A percentile compares a stretch with the other conserved stretches of the same genome.
Evolutionary conservation across 345 rosid genomes (phyloP).

Genomic region (Acer saccharum): DNA sequence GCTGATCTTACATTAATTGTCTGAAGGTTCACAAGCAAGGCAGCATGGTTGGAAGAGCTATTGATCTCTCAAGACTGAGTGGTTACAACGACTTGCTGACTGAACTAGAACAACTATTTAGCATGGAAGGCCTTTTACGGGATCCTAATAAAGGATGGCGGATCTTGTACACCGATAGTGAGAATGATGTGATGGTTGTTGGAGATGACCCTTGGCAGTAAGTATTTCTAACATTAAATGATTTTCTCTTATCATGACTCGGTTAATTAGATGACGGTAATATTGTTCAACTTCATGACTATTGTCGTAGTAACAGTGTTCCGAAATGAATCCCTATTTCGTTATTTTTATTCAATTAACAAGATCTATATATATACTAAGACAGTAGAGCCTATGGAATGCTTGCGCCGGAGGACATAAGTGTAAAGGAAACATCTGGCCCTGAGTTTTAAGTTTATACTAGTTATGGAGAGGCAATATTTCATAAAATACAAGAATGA

Average conservation of each 20-base stretch:
- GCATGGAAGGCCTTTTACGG: slow-evolving; percentile 81
- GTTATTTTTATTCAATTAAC: neutral
- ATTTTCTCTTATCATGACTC: neutral
- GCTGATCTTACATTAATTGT: slow-evolving; percentile 12
- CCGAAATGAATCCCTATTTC: neutral
- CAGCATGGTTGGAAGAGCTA: slow-evolving; percentile 87
- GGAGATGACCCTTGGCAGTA: slow-evolving; percentile 99
- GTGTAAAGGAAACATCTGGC: neutral
- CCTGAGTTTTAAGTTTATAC: neutral
- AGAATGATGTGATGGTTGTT: slow-evolving; percentile 90
- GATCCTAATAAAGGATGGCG: slow-evolving; percentile 86
- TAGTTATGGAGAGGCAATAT: neutral
- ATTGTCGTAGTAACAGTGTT: neutral
- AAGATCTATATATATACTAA: neutral
- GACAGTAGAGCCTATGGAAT: neutral
- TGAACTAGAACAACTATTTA: slow-evolving; percentile 75
- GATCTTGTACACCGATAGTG: slow-evolving; percentile 84
- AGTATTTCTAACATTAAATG: slow-evolving; percentile 31
- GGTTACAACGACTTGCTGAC: slow-evolving; percentile 68
- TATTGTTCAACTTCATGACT: neutral
- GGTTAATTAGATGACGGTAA: neutral
- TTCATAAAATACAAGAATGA: neutral
- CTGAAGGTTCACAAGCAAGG: slow-evolving; percentile 96
- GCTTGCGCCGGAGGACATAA: neutral
- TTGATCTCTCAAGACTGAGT: slow-evolving; percentile 74